phyloP scores from a whole-genome alignment of 345 rosid species.

The Hibiscus mutabilis region DNA sequence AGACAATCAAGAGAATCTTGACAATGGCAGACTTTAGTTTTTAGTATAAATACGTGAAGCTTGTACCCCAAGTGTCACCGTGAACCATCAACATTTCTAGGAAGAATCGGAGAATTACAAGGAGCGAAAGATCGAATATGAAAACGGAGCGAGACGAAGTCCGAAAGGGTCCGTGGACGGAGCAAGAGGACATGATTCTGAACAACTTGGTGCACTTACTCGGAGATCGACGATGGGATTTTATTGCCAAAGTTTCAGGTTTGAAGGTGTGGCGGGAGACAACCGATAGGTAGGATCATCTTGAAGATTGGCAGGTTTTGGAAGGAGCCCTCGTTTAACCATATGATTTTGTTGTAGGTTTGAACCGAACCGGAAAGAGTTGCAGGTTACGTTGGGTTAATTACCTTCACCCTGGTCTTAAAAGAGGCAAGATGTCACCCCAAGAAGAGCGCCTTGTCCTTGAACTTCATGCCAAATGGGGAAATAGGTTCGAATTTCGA shows the following conservation, averaged over 20 bases:
- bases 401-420: conserved; percentile 93
- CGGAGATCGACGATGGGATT: conserved; percentile 99
- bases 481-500: conserved; percentile 61
- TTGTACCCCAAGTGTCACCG: not conserved
- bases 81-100: conserved; percentile 23
- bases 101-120: conserved; percentile 14
- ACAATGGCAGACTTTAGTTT: not conserved
- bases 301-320: conserved; percentile 41
- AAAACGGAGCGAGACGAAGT: conserved; percentile 58
- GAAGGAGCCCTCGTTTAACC: conserved; percentile 45
- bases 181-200: conserved; percentile 80
- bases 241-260: conserved; percentile 99
- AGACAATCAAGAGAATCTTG: not conserved
- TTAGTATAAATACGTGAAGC: not conserved
- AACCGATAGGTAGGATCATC: conserved; percentile 62
- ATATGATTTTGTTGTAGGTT: conserved; percentile 79
- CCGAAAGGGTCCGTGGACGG: conserved; percentile 98
- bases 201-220: conserved; percentile 79
- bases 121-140: conserved; percentile 22
- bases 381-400: conserved; percentile 99
- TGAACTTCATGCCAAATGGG: conserved; percentile 93
- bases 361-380: conserved; percentile 97
- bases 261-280: conserved; percentile 99
- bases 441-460: conserved; percentile 88
- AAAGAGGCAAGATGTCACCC: conserved; percentile 92